Percentiles rank a stretch among this genome's conserved stretches.
phyloP scores from a whole-genome alignment of 2,329 filamentous ascomycete species.

The Trichoderma semiorbis region DNA sequence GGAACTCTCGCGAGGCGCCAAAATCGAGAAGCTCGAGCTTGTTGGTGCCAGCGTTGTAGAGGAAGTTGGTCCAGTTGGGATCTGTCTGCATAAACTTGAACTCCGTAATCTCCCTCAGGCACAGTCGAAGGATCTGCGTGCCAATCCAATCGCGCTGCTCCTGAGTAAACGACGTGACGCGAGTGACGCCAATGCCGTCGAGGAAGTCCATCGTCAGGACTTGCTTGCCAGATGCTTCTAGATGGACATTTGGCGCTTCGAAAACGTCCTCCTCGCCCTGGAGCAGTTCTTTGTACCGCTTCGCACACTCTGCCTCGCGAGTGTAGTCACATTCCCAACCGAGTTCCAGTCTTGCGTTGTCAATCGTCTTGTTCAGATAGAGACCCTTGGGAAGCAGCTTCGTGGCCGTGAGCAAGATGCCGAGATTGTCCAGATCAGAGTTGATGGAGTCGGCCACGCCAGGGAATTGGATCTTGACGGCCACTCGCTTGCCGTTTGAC shows the following conservation, averaged over 20 bases:
- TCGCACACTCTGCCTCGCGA: conserved; percentile 79
- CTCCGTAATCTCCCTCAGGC: conserved; percentile 86
- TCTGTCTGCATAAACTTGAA: conserved; percentile 99
- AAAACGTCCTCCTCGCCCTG: conserved; percentile 64
- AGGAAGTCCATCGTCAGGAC: conserved; percentile 94
- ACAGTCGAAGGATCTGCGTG: conserved; percentile 86
- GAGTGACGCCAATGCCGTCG: conserved; percentile 80
- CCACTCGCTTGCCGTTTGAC: conserved; percentile 71
- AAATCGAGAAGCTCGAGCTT: conserved; percentile 93
- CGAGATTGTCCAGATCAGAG: conserved; percentile 91
- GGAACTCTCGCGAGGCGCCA: conserved; percentile 84
- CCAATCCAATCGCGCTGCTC: conserved; percentile 93
- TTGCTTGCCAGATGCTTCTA: conserved; percentile 76
- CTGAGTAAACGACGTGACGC: conserved; percentile 71
- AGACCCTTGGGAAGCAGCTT: conserved; percentile 85
- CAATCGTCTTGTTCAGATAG: conserved; percentile 95
- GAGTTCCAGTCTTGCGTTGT: conserved; percentile 86
- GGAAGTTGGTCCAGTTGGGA: conserved; percentile 98
- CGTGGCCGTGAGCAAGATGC: conserved; percentile 84
- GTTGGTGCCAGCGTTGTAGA: conserved; percentile 71
- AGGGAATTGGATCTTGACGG: conserved; percentile 96
- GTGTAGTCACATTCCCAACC: conserved; percentile 97
- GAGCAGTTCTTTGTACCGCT: conserved; percentile 74
- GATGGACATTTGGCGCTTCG: conserved; percentile 71
- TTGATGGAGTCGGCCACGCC: conserved; percentile 95